Conservation (phyloP, 2,329 filamentous ascomycete genomes). For the Moelleriella libera region DNA sequence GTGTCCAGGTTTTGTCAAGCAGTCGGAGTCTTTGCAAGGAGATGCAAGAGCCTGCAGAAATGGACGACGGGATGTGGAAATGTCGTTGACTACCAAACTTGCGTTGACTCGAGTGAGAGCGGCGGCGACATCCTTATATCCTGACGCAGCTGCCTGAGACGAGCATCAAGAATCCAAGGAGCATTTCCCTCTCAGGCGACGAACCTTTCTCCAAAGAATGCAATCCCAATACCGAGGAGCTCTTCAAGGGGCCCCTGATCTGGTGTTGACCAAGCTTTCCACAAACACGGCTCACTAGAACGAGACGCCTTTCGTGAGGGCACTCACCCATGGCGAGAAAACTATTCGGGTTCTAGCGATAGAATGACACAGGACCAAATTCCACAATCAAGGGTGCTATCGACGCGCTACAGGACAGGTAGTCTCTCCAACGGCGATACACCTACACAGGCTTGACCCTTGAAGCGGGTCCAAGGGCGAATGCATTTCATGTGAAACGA, state of each 20-base stretch:
- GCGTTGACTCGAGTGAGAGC: not conserved
- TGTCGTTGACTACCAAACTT: no score
- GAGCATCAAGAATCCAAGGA: not conserved
- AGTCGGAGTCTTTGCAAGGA: not conserved
- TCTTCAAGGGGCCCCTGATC: not conserved
- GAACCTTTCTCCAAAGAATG: constrained; percentile 1
- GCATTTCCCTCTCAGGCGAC: no score
- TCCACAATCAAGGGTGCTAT: not conserved
- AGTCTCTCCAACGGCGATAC: no score
- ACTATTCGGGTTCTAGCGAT: not conserved
- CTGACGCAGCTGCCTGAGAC: not conserved
- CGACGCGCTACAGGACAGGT: not conserved
- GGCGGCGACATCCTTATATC: constrained; percentile 3
- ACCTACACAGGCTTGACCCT: no score
- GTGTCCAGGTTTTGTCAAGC: no score
- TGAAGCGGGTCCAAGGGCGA: not conserved
- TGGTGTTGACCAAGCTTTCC: no score
- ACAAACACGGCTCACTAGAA: no score
- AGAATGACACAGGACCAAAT: not conserved
- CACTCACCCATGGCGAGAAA: not conserved
- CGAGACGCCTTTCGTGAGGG: no score
- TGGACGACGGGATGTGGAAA: no score
- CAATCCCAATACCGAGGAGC: constrained; percentile 7
- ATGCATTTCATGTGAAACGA: no score
- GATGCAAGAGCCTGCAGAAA: not conserved